Percentiles rank a stretch among this genome's conserved stretches.
These are phyloP conservation scores for Phialemonium atrogriseum DNA, from an alignment of 2,329 filamentous ascomycete genomes.

Conservation along the genomic window DNA sequence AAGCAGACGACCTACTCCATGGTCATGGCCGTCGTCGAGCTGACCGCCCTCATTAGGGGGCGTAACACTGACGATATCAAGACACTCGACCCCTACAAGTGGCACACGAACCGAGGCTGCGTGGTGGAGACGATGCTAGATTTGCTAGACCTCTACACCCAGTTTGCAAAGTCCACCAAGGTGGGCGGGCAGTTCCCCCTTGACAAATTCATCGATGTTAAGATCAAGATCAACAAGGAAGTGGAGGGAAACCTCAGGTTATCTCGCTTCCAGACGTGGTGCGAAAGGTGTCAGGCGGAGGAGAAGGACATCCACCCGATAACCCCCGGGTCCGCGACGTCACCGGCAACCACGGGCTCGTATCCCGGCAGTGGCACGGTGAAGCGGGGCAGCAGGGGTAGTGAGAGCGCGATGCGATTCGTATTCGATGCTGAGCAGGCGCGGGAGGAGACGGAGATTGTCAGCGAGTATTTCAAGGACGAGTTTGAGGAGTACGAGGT, in stretches of 20 bases:
- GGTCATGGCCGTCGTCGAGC: constrained; percentile 72
- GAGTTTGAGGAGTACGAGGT: constrained; percentile 71
- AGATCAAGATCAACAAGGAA: constrained; percentile 80
- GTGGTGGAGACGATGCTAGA: constrained; percentile 78
- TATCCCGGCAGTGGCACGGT: constrained; percentile 23
- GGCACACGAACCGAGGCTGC: constrained; percentile 36
- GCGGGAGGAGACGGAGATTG: constrained; percentile 58
- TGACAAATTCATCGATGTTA: constrained; percentile 74
- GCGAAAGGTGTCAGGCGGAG: constrained; percentile 39
- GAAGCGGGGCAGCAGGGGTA: constrained; percentile 35
- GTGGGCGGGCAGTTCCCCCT: constrained; percentile 65
- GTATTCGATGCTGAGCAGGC: constrained; percentile 77
- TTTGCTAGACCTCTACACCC: constrained; percentile 84
- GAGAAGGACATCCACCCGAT: constrained; percentile 22
- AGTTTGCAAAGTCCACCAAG: constrained; percentile 66
- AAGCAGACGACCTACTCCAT: constrained; percentile 85
- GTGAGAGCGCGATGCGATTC: constrained; percentile 76
- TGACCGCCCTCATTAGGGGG: constrained; percentile 62
- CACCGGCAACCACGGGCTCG: constrained; percentile 29
- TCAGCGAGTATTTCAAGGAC: constrained; percentile 60
- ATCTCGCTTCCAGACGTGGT: constrained; percentile 56
- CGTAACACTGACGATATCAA: constrained; percentile 41
- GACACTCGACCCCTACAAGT: constrained; percentile 40
- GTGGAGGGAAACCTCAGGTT: constrained; percentile 52
- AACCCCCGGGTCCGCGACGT: constrained; percentile 27